These are phyloP conservation scores for Macaranga tanarius DNA, from an alignment of 441 rosid genomes.

Conservation along the genomic window DNA sequence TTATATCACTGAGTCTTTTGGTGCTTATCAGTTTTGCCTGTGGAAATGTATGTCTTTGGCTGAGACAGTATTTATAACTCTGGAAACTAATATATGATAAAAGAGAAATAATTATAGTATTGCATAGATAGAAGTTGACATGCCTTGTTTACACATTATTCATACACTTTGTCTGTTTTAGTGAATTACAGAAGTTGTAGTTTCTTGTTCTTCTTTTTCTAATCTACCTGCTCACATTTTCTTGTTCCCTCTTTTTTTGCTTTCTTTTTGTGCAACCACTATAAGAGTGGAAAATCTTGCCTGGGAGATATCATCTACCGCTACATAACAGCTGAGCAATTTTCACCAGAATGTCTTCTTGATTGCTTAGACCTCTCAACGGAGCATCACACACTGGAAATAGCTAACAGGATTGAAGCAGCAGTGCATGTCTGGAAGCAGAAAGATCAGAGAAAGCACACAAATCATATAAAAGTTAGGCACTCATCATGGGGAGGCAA, in stretches of 20 bases:
- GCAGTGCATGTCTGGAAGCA: constrained; percentile 84
- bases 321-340: constrained; percentile 71
- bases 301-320: constrained; percentile 87
- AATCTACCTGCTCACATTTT: not conserved
- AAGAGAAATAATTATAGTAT: not conserved
- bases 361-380: constrained; percentile 94
- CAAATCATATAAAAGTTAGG: constrained; percentile 43
- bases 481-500: constrained; percentile 84
- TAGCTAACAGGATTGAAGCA: constrained; percentile 79
- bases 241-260: not conserved
- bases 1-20: not conserved
- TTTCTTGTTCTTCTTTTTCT: not conserved
- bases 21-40: too few species aligned
- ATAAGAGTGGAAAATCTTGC: constrained; percentile 85
- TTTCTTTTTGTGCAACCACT: constrained; percentile 16
- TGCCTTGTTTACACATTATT: not conserved
- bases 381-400: constrained; percentile 82
- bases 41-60: too few species aligned
- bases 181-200: not conserved
- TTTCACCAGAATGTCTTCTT: constrained; percentile 86
- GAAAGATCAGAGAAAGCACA: constrained; percentile 55
- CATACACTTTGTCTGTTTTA: too few species aligned
- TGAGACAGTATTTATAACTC: not conserved
- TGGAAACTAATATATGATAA: not conserved
- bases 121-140: not conserved